Base-by-base conservation (phyloP, 192 early-diverging fungal species). In the Ambispora gerdemannii region DNA sequence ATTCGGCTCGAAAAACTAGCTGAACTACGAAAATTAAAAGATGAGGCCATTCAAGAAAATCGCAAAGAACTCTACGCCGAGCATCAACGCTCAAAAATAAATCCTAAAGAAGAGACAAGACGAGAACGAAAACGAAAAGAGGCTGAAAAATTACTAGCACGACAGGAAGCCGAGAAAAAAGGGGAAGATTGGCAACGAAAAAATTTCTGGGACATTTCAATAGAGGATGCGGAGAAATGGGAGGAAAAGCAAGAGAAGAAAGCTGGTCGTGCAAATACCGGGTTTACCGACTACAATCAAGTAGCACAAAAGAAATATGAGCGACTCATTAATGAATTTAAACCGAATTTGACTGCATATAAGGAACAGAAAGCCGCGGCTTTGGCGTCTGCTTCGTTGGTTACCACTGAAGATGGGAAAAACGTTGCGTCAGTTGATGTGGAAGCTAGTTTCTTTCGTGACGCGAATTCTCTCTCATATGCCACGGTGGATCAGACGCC, bases 271-370 rank as follows among this genome's bases (percentile, higher is more conserved):
- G 84, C 78, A 33, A 91, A 97, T 35, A 84, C 81, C 50, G 92
- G 89, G 27, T 97, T 97, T 63, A 92, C 94, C 19, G 92, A 93
- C 63, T 94, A 89, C 73, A 78, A 82, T 19, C 95, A 97, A 73
- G 84, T 89, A 38, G 90, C 94, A 34, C 86, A 88, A 25, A 92
- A 92, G 59, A 97, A 96, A 74, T 99, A 99, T 77, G 77, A 89
- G 33, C 85, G 87, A 6, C 82, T 90, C 47, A 87, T 93, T 1
- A 81, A 79, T 22, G 90, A 90, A 15, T 79, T 99, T 22, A 95
- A 92, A 74, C 97, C 95, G 2, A 87, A 97, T 72, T 65, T 97
- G 69, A 72, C 69, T 0, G 78, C 87, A 2, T 95, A 96, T 72
- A 77, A 86, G 56, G 88, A 90, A 31, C 81, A 88, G 72, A 89